Evolutionary conservation across 495 filamentous ascomycete species (phyloP).

Genomic region (Articulospora tetracladia): DNA sequence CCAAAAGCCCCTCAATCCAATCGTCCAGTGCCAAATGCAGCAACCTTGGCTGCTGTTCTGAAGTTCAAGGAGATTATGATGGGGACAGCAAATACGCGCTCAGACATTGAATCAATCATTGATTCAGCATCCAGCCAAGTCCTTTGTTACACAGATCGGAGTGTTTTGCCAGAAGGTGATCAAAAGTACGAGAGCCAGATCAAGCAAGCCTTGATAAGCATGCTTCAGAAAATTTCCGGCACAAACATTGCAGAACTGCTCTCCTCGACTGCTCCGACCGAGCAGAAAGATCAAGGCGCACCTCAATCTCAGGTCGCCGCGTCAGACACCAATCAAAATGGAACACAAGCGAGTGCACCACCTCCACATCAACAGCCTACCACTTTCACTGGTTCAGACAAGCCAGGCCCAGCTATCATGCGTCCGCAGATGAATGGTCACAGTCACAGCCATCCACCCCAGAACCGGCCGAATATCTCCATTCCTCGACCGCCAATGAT

Average conservation of each 20-base stretch:
- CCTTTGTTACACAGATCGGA: conserved; percentile 12
- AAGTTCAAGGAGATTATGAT: conserved; percentile 19
- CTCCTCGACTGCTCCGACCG: neutral
- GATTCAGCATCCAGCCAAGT: conserved; percentile 24
- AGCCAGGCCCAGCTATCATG: conserved; percentile 11
- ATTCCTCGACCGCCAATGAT: conserved; percentile 27
- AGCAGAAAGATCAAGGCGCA: neutral
- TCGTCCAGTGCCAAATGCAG: neutral
- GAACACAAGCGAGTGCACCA: conserved; percentile 8
- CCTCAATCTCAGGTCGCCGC: neutral
- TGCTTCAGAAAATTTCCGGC: conserved; percentile 18
- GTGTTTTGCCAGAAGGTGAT: conserved; percentile 11
- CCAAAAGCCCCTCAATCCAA: conserved; percentile 1
- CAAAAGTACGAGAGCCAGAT: conserved; percentile 15
- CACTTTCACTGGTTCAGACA: conserved; percentile 1
- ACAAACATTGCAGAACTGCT: conserved; percentile 2
- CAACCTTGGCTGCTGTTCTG: conserved; percentile 4
- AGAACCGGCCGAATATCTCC: conserved; percentile 4
- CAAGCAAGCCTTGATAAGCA: conserved; percentile 15
- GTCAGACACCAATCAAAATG: conserved; percentile 12
- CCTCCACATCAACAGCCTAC: conserved; percentile 2
- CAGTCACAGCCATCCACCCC: conserved; percentile 13
- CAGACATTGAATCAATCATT: conserved; percentile 17
- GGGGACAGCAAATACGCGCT: conserved; percentile 7
- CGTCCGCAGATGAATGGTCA: conserved; percentile 23